phyloP scores from a whole-genome alignment of 148 eudicot genomes.

The Vaccinium myrtillus region DNA sequence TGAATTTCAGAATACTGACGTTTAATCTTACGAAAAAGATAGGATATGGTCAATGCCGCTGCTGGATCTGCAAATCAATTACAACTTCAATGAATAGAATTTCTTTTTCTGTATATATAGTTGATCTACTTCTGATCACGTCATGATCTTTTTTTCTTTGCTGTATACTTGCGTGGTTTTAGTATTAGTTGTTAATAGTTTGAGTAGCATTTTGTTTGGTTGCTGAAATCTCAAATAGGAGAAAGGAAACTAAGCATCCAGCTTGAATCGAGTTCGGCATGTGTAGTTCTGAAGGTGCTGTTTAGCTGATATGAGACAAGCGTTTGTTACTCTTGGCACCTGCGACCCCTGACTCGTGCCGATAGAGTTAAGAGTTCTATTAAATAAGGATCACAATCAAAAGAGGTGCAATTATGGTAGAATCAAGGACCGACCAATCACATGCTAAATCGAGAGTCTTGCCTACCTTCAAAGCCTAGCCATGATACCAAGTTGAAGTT shows the following conservation, averaged over 20 bases:
- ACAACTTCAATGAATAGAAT: not conserved
- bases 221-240: not conserved
- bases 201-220: not conserved
- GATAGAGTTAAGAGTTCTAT: not conserved
- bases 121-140: not conserved
- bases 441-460: not conserved
- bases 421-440: not conserved
- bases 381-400: not conserved
- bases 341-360: not conserved
- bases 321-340: not conserved
- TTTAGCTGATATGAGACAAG: not conserved
- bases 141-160: not conserved
- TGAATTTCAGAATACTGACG: not conserved
- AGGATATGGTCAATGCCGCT: not conserved
- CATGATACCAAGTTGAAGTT: not conserved
- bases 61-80: conserved; percentile 13
- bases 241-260: conserved; percentile 3
- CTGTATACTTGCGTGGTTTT: not conserved
- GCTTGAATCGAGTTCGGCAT: not conserved
- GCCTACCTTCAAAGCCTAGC: not conserved
- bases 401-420: not conserved
- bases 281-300: not conserved
- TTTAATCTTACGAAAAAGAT: not conserved
- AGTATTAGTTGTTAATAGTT: not conserved
- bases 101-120: too few species aligned